phyloP scores from a whole-genome alignment of 2,329 filamentous ascomycete genomes.

The Colletotrichum cordylinicola region DNA sequence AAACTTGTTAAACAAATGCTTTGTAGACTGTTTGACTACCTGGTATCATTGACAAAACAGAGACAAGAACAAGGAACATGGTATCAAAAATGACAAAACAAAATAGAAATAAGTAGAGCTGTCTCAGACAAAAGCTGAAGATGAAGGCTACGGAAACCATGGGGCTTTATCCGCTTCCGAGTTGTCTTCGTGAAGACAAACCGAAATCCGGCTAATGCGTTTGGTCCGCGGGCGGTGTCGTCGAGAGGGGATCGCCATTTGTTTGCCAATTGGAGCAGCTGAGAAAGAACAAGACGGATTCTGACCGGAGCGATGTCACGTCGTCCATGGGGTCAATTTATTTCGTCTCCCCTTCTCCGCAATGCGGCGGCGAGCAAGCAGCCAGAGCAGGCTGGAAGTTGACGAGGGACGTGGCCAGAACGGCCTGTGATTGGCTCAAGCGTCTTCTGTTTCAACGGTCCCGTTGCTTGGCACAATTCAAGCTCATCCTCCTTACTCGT shows the following conservation, averaged over 20 bases:
- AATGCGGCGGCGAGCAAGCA: background rate
- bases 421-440: background rate
- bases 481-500: constrained; percentile 10
- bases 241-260: background rate
- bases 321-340: background rate
- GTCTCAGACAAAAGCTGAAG: background rate
- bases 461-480: constrained; percentile 5
- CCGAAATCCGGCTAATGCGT: background rate
- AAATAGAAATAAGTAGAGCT: background rate
- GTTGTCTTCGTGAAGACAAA: background rate
- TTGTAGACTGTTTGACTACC: background rate
- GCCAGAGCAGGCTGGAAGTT: background rate
- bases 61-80: background rate
- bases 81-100: background rate
- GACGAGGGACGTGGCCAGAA: background rate
- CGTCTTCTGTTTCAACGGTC: background rate
- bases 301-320: constrained; percentile 13
- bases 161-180: background rate
- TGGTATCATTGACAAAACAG: background rate
- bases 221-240: background rate
- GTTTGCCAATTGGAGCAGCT: background rate
- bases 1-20: background rate
- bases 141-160: background rate
- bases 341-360: background rate
- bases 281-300: background rate